Evolutionary conservation across 306 rosid genomes (phyloP).

Genomic region (Lotus japonicus): DNA sequence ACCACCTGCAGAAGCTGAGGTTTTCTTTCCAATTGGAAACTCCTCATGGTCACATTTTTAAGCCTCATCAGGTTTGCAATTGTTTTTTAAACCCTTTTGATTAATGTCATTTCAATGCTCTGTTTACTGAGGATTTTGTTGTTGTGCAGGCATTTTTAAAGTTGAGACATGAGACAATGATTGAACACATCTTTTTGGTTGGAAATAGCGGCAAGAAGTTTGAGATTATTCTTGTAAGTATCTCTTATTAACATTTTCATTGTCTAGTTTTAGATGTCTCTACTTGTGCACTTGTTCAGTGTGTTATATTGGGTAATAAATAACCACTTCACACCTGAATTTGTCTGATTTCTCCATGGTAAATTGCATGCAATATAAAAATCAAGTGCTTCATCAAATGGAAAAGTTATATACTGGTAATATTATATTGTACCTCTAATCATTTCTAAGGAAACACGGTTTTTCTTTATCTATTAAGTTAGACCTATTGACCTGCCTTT

Average conservation of each 20-base stretch:
- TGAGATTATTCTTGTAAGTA: conserved; percentile 78
- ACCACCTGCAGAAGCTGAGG: conserved; percentile 90
- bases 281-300: not conserved
- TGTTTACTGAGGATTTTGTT: conserved; percentile 32
- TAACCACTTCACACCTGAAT: not conserved
- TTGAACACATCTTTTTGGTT: conserved; percentile 83
- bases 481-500: not conserved
- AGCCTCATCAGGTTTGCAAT: conserved; percentile 89
- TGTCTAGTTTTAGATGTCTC: conserved; percentile 4
- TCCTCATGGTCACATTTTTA: conserved; percentile 60
- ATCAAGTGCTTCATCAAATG: conserved; percentile 1
- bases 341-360: not conserved
- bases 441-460: not conserved
- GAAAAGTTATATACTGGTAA: not conserved
- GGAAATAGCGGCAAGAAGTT: conserved; percentile 73
- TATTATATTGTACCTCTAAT: not conserved
- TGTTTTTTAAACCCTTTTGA: conserved; percentile 16
- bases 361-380: not conserved
- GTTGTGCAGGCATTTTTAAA: conserved; percentile 77
- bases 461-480: not conserved
- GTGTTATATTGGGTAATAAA: conserved; percentile 2
- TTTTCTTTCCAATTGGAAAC: conserved; percentile 74
- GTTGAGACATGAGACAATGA: conserved; percentile 75
- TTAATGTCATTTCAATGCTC: conserved; percentile 14
- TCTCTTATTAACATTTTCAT: conserved; percentile 9